Percentiles rank a stretch among this genome's conserved stretches.
These are phyloP conservation scores for Aspergillus ellipticus DNA, from an alignment of 495 filamentous ascomycete genomes.

Conservation along the genomic window DNA sequence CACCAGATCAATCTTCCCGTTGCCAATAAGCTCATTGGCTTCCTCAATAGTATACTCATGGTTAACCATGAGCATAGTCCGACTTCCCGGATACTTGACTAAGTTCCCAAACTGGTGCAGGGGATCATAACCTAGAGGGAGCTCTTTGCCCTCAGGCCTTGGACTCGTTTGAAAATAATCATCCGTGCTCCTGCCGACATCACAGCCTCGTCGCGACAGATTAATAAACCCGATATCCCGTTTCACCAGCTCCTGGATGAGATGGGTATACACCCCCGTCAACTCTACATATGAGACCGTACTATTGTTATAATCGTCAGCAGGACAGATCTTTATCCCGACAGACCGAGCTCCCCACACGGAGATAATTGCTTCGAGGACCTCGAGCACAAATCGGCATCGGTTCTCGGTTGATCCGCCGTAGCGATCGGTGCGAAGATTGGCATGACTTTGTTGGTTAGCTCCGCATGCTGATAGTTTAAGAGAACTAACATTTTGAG, in stretches of 20 bases:
- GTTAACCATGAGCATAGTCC: slow-evolving; percentile 45
- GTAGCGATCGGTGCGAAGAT: slow-evolving; percentile 48
- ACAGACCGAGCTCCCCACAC: slow-evolving; percentile 52
- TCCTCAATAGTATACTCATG: slow-evolving; percentile 46
- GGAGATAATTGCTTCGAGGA: slow-evolving; percentile 49
- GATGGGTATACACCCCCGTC: slow-evolving; percentile 50
- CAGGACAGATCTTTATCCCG: slow-evolving; percentile 57
- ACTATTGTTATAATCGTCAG: slow-evolving; percentile 54
- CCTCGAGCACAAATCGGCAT: slow-evolving; percentile 51
- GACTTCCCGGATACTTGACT: slow-evolving; percentile 43
- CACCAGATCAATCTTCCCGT: slow-evolving; percentile 41
- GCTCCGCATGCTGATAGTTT: too few relatives aligned
- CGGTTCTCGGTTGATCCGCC: slow-evolving; percentile 45
- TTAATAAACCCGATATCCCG: slow-evolving; percentile 56
- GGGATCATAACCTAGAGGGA: slow-evolving; percentile 32
- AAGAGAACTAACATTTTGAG: too few relatives aligned
- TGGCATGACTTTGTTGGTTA: too few relatives aligned
- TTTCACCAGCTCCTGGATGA: slow-evolving; percentile 41
- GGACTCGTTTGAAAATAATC: slow-evolving; percentile 8
- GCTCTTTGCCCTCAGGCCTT: slow-evolving; percentile 6
- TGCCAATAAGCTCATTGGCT: slow-evolving; percentile 42
- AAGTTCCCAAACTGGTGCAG: slow-evolving; percentile 39
- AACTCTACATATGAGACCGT: slow-evolving; percentile 46
- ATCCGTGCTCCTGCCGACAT: slow-evolving; percentile 3
- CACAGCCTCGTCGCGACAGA: slow-evolving; percentile 33